phyloP scores from a whole-genome alignment of 2,329 filamentous ascomycete genomes.

The Fragosphaeria purpurea region DNA sequence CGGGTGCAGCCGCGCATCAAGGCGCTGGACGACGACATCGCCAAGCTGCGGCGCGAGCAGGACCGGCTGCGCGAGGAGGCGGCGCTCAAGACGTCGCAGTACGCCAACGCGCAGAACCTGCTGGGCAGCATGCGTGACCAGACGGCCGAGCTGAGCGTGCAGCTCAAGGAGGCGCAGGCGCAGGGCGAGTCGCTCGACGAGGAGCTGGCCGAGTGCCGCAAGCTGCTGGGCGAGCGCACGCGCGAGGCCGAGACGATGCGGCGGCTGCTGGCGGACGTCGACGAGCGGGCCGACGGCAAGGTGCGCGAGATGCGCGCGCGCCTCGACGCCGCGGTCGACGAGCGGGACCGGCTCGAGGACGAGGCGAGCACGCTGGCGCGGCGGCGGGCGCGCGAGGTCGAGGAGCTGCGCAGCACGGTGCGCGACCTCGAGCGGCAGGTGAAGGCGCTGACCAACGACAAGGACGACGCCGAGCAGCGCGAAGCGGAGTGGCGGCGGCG shows the following conservation, averaged over 20 bases:
- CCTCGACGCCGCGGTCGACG: conserved; percentile 85
- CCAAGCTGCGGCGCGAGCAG: conserved; percentile 58
- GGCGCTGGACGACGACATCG: conserved; percentile 64
- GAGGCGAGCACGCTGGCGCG: conserved; percentile 72
- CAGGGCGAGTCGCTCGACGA: conserved; percentile 83
- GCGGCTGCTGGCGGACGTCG: conserved; percentile 73
- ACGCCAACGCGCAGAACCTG: conserved; percentile 72
- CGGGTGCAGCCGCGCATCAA: conserved; percentile 51
- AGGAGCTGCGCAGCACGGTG: conserved; percentile 70
- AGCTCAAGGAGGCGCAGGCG: conserved; percentile 80
- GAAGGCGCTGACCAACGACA: conserved; percentile 60
- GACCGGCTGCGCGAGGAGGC: conserved; percentile 65
- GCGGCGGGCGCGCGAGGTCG: conserved; percentile 68
- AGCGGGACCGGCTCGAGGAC: conserved; percentile 85
- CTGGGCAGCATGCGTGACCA: conserved; percentile 92
- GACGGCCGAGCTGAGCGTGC: conserved; percentile 74
- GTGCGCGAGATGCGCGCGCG: conserved; percentile 81
- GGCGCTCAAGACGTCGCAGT: conserved; percentile 75
- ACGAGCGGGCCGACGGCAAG: conserved; percentile 69
- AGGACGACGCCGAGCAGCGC: conserved; percentile 63
- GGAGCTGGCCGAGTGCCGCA: conserved; percentile 79
- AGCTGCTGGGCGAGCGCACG: conserved; percentile 75
- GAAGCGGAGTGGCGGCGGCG: conserved; percentile 66
- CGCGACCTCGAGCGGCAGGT: conserved; percentile 73
- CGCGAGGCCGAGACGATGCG: conserved; percentile 94